Conservation (phyloP, 2,329 filamentous ascomycete species). For the Alternaria novae-zelandiae region DNA sequence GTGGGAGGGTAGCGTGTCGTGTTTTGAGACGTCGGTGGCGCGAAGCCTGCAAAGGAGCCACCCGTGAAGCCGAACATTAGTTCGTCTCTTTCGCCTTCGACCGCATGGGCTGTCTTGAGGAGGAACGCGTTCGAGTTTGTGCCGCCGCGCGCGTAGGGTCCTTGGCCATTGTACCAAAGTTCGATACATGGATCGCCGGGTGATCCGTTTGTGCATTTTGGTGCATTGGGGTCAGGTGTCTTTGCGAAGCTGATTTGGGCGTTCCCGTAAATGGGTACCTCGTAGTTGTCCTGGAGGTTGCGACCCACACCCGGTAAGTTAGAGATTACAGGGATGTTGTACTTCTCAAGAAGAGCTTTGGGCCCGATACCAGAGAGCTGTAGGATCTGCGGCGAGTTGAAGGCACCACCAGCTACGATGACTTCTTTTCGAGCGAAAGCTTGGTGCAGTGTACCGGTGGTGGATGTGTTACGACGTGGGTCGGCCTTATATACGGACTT, state of each 20-base stretch:
- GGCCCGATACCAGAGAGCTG: constrained; percentile 68
- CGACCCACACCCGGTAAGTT: constrained; percentile 51
- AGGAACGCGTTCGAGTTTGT: constrained; percentile 60
- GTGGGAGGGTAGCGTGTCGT: constrained; percentile 27
- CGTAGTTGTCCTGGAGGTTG: constrained; percentile 36
- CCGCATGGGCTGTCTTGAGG: constrained; percentile 47
- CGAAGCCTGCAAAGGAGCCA: constrained; percentile 58
- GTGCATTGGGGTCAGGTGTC: constrained; percentile 6
- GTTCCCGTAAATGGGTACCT: constrained; percentile 60
- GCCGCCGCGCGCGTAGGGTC: constrained; percentile 48
- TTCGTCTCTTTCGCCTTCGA: constrained; percentile 58
- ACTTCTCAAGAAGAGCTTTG: constrained; percentile 55
- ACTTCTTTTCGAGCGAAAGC: constrained; percentile 30
- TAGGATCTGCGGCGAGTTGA: constrained; percentile 67
- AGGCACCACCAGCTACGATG: constrained; percentile 54
- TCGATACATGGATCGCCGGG: constrained; percentile 27
- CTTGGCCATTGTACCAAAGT: constrained; percentile 23
- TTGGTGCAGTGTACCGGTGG: constrained; percentile 4
- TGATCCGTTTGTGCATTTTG: constrained; percentile 25
- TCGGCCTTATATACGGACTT: constrained; percentile 52
- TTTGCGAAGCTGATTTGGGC: constrained; percentile 7
- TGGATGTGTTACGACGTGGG: constrained; percentile 39
- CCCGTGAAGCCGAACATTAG: constrained; percentile 58
- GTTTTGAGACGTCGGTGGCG: constrained; percentile 55
- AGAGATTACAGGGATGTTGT: constrained; percentile 59